phyloP scores from a whole-genome alignment of 2,329 filamentous ascomycete genomes.

The Xylaria sp. region DNA sequence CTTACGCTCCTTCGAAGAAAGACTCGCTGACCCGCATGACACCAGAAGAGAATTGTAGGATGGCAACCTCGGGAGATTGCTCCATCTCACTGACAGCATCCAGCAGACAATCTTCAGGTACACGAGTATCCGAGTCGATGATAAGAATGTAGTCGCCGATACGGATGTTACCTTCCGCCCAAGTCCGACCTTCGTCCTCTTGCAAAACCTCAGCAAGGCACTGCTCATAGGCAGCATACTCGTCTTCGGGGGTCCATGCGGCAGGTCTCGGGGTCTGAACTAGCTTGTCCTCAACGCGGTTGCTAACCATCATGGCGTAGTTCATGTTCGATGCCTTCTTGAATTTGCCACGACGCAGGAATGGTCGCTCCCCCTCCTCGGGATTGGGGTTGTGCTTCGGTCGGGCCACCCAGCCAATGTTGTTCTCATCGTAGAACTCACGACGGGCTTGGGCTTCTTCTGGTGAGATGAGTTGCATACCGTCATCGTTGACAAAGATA shows the following conservation, averaged over 20 bases:
- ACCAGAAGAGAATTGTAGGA: constrained; percentile 80
- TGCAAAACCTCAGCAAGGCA: constrained; percentile 74
- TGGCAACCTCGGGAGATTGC: constrained; percentile 79
- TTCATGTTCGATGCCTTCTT: constrained; percentile 81
- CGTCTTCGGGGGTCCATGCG: constrained; percentile 75
- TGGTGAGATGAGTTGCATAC: constrained; percentile 69
- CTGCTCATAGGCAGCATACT: constrained; percentile 72
- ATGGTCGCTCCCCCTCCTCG: constrained; percentile 60
- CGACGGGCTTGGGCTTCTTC: constrained; percentile 61
- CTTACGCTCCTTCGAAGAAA: constrained; percentile 69
- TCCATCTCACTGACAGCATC: constrained; percentile 87
- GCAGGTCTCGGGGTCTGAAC: constrained; percentile 64
- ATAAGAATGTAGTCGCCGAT: constrained; percentile 85
- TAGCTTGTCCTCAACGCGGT: constrained; percentile 77
- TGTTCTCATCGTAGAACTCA: constrained; percentile 68
- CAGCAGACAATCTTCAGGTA: constrained; percentile 79
- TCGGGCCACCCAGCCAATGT: constrained; percentile 67
- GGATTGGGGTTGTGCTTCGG: constrained; percentile 64
- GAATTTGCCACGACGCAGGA: constrained; percentile 72
- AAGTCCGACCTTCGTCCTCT: constrained; percentile 72
- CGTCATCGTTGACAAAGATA: constrained; percentile 76
- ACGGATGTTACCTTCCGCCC: constrained; percentile 87
- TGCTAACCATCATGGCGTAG: constrained; percentile 74
- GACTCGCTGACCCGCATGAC: constrained; percentile 83
- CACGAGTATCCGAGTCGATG: constrained; percentile 83